Base-by-base conservation (phyloP, 768 basidiomycete genomes). In the Collybiopsis confluens region DNA sequence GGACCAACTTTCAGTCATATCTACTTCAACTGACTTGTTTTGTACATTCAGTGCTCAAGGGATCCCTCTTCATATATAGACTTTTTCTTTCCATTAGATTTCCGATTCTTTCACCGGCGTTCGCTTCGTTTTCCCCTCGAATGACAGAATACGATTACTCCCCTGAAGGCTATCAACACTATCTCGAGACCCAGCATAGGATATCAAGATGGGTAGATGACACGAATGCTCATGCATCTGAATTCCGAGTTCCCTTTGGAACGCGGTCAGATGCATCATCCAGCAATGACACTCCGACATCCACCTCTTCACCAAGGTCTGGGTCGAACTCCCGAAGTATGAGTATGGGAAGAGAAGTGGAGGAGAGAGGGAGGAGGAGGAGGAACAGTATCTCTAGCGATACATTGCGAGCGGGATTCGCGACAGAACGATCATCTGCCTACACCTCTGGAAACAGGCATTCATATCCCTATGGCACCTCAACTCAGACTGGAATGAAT, bases 131-230 rank as follows among this genome's bases (percentile, higher is more conserved):
- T n/a, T n/a, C n/a, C n/a, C n/a, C n/a, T n/a, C n/a, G n/a, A 27
- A 77, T 77, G 75, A 77, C 75, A 7, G 75, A 77, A 58, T 77
- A 78, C 68, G 75, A 77, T 66, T 77, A 70, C 59, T 77, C 75
- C 35, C 75, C 75, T 16, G 77, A 73, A 54, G 75, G 76, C 10
- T 73, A 73, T 58, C 71, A 77, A 46, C 73, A 68, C 2, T 68
- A 73, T 54, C 16, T 72, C 36, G 73, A 71, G 11, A 73, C 71
- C 11, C 74, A 73, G 56, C 28, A 60, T 48, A 71, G 75, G 57
- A 72, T 78, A 5, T 67, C 73, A 0, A 67, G 67, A 57, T 77
- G 77, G 75, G 70, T 74, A 26, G 37, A 59, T 47, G 58, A 70
- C 38, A 77, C 73, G 9, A 61, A 66, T 42, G 59, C 54, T 10